Evolutionary conservation across 176 grass and related monocot genomes (phyloP), one percentile per base, ranked within the genome.

Genomic region (Metroxylon sagu): DNA sequence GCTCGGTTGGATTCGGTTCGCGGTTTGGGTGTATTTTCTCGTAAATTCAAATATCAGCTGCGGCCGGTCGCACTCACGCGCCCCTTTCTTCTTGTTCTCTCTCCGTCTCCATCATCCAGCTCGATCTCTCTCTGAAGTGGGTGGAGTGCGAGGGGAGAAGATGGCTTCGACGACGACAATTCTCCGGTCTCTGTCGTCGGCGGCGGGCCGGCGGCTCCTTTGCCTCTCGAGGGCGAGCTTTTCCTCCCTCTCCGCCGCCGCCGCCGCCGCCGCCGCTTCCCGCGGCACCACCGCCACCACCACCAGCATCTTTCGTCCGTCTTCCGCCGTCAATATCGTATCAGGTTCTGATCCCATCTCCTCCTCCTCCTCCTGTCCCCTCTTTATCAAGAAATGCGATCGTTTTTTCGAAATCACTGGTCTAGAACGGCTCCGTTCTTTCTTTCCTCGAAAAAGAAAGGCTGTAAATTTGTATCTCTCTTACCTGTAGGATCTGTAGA

Each of bases 161-260:
- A 43, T 43, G 35, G 62, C 10, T 52, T 60, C 52, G 16, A 94
- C 88, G 84, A 84, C 89, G 8, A 68, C 68, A 67, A 67, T 79
- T 65, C 78, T 93, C 77, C 84, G 80, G 48, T 79, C 77, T 53
- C 70, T 78, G 39, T 43, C 73, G 48, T 61, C 73, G 51, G 35
- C 67, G 60, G 60, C 74, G n/a, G 27, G 29, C 12, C 84, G 74
- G n/a, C 61, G 77, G n/a, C 30, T 82, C 8, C 54, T 79, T 1
- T 74, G 68, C 14, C 16, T 88, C 48, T 76, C 68, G 23, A 67
- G 71, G 29, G 67, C 54, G 14, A 25, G 69, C 50, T 63, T 54
- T 0, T 72, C 77, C 16, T 56, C 73, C n/a, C 54, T 78, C 18
- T 76, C 84, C 23, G 17, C 61, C 6, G 49, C 63, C 35, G 79